Conservation (phyloP, 73 alveolate species). For the Breviolum minutum region DNA sequence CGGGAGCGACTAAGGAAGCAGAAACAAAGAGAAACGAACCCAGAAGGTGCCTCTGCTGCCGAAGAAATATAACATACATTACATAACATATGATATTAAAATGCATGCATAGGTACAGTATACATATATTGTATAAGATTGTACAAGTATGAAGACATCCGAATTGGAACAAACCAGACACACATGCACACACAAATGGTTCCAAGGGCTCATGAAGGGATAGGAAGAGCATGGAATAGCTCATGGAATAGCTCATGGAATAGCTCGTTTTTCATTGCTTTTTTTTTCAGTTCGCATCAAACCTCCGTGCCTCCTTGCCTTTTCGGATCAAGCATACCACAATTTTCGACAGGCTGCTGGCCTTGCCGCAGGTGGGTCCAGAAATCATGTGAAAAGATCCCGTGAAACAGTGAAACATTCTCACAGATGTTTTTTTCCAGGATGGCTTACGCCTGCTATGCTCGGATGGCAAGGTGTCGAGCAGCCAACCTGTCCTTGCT, state of each 20-base stretch:
- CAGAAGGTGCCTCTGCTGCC: not conserved
- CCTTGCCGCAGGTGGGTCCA: not conserved
- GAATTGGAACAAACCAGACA: too few species aligned
- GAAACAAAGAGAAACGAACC: constrained; percentile 5
- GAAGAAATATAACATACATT: too few species aligned
- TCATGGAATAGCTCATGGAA: not conserved
- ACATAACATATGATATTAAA: too few species aligned
- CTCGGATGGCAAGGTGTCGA: constrained; percentile 58
- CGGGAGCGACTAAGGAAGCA: constrained; percentile 50
- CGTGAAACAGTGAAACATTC: too few species aligned
- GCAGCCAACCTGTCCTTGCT: constrained; percentile 33
- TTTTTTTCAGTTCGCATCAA: too few species aligned
- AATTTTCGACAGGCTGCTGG: not conserved
- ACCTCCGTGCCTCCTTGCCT: not conserved
- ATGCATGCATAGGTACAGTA: too few species aligned
- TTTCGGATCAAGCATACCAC: not conserved
- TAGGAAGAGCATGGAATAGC: not conserved
- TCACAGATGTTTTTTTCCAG: not conserved
- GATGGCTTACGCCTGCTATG: constrained; percentile 65
- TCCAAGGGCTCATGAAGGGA: too few species aligned
- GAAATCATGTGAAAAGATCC: not conserved
- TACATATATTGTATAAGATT: too few species aligned
- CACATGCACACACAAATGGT: too few species aligned
- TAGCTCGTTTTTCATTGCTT: not conserved
- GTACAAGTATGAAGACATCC: too few species aligned